phyloP scores from a whole-genome alignment of 768 basidiomycete species.

The Mycena polygramma region DNA sequence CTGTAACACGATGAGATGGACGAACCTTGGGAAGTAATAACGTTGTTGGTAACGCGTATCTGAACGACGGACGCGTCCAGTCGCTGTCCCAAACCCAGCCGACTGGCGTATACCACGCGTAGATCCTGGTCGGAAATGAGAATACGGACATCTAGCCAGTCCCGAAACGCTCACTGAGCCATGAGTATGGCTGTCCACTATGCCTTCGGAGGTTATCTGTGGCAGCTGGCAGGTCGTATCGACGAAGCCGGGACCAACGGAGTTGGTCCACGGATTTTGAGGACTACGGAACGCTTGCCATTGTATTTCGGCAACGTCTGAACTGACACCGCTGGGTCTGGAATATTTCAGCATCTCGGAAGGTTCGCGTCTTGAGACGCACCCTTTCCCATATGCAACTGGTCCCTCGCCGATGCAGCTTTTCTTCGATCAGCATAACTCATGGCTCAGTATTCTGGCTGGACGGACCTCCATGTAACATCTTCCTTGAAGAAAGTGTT shows the following conservation, averaged over 20 bases:
- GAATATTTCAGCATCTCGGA: slow-evolving; percentile 44
- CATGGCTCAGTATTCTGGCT: too few species aligned
- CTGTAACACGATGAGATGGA: not conserved
- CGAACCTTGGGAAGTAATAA: slow-evolving; percentile 61
- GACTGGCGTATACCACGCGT: slow-evolving; percentile 57
- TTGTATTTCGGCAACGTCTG: slow-evolving; percentile 51
- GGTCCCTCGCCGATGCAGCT: slow-evolving; percentile 58
- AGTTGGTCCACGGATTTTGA: slow-evolving; percentile 58
- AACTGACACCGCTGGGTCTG: slow-evolving; percentile 44
- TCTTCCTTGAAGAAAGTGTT: slow-evolving; percentile 67
- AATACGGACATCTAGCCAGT: not conserved
- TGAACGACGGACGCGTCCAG: slow-evolving; percentile 50
- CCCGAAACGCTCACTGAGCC: slow-evolving; percentile 49
- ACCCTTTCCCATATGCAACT: slow-evolving; percentile 43
- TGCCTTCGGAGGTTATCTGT: slow-evolving; percentile 60
- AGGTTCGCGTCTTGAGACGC: slow-evolving; percentile 35
- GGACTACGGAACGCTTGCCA: slow-evolving; percentile 57
- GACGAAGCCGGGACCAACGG: slow-evolving; percentile 60
- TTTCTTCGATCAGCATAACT: not conserved
- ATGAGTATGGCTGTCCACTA: slow-evolving; percentile 59
- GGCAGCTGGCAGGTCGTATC: slow-evolving; percentile 63
- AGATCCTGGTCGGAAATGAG: slow-evolving; percentile 52
- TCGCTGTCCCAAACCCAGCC: slow-evolving; percentile 50
- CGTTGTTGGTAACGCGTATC: slow-evolving; percentile 66
- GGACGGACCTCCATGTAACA: slow-evolving; percentile 50